A percentile compares a stretch with the other conserved stretches of the same genome.
Conservation (phyloP, 1,284 basidiomycete species). For the Veloporphyrellus conicus region DNA sequence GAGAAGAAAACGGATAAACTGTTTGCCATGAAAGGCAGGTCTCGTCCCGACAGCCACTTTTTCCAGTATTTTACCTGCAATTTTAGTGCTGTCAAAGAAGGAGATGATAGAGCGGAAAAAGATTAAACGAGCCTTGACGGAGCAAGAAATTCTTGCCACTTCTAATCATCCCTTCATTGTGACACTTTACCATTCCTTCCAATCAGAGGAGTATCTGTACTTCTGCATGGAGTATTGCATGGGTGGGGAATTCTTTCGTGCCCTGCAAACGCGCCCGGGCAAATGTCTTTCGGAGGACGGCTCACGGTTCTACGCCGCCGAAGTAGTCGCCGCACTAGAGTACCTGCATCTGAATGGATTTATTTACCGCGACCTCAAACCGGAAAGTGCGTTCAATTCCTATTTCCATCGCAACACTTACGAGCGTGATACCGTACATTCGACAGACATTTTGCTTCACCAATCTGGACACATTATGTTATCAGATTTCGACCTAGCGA, state of each 20-base stretch:
- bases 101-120: constrained; percentile 99
- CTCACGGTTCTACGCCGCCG: constrained; percentile 96
- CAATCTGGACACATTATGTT: constrained; percentile 99
- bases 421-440: constrained; percentile 12
- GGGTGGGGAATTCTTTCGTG: constrained; percentile 99
- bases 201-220: constrained; percentile 94
- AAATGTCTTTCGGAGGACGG: constrained; percentile 96
- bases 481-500: constrained; percentile 98
- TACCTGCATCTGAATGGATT: constrained; percentile 99
- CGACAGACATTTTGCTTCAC: constrained; percentile 92
- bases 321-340: constrained; percentile 96
- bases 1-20: constrained; percentile 94
- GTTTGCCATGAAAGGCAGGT: constrained; percentile 92
- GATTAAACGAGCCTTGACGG: constrained; percentile 93
- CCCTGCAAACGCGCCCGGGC: constrained; percentile 89
- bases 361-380: constrained; percentile 98
- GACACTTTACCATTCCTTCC: constrained; percentile 95
- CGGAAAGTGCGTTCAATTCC: constrained; percentile 77
- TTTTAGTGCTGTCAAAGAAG: constrained; percentile 86
- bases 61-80: constrained; percentile 34
- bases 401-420: constrained; percentile 1
- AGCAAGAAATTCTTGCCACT: constrained; percentile 94
- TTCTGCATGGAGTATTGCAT: constrained; percentile 99
- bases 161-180: constrained; percentile 98
- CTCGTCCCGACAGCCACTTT: constrained; percentile 5